Evolutionary conservation across 2,329 filamentous ascomycete species (phyloP).

Genomic region (Gremmenia infestans): DNA sequence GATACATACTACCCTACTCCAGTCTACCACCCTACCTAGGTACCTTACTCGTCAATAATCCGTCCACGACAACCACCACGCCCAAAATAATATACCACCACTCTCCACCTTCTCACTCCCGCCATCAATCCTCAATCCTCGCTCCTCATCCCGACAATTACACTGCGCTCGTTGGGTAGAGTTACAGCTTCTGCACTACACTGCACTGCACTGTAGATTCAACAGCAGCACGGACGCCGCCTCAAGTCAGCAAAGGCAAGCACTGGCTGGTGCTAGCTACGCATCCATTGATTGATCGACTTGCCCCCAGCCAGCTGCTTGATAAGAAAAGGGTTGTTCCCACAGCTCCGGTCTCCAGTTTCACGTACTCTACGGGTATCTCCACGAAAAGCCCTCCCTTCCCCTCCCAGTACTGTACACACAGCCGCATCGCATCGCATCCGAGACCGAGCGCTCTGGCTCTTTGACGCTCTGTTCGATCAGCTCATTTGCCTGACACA

Average conservation of each 20-base stretch:
- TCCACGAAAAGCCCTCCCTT: conserved; percentile 14
- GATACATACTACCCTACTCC: too few species aligned
- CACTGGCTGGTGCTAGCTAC: background rate
- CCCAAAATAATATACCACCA: too few species aligned
- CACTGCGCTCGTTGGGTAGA: too few species aligned
- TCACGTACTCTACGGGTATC: conserved; percentile 21
- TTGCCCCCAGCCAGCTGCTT: background rate
- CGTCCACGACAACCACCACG: too few species aligned
- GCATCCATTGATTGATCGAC: background rate
- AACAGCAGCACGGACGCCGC: background rate
- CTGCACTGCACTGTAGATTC: background rate
- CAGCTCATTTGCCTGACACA: conserved; percentile 21
- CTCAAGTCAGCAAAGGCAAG: background rate
- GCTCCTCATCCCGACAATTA: too few species aligned
- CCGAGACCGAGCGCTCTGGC: conserved; percentile 28
- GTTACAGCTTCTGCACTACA: too few species aligned
- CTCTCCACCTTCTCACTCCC: too few species aligned
- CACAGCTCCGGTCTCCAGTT: conserved; percentile 11
- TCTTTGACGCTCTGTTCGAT: conserved; percentile 14
- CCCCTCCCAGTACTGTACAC: background rate
- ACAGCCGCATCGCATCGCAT: conserved; percentile 1
- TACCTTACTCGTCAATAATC: too few species aligned
- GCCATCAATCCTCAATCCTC: too few species aligned
- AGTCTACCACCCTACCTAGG: too few species aligned
- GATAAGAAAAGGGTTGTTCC: background rate